phyloP scores from a whole-genome alignment of 176 grass and related monocot genomes.

The Triticum dicoccoides region DNA sequence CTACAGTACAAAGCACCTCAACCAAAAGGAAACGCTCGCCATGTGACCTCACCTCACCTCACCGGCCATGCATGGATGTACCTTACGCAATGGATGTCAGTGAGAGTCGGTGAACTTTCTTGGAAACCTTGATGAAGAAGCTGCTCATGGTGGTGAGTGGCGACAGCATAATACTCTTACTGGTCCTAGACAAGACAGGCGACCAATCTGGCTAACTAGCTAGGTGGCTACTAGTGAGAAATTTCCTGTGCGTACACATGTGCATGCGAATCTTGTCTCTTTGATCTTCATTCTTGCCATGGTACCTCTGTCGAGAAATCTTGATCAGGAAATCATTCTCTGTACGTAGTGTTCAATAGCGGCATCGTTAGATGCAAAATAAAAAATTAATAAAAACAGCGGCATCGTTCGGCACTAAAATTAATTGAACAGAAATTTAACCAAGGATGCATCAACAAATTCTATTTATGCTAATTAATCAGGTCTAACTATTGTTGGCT shows the following conservation, averaged over 20 bases:
- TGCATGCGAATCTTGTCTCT: neutral
- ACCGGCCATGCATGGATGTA: too few relatives aligned
- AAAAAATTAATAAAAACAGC: too few relatives aligned
- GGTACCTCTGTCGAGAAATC: neutral
- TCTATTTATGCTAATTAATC: neutral
- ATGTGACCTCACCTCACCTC: too few relatives aligned
- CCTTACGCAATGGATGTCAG: too few relatives aligned
- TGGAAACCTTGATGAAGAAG: neutral
- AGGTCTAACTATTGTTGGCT: neutral
- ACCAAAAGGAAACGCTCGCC: neutral
- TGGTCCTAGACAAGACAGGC: neutral
- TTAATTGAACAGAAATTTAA: neutral
- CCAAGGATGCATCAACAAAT: neutral
- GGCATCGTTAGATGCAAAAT: too few relatives aligned
- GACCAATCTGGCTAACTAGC: neutral
- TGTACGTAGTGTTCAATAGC: too few relatives aligned
- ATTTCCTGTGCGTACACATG: neutral
- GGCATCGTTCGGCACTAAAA: neutral
- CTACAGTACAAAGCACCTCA: neutral
- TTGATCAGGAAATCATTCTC: neutral
- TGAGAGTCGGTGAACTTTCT: neutral
- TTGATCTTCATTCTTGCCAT: too few relatives aligned
- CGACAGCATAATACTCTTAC: neutral
- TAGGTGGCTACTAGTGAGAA: neutral
- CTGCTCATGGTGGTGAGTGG: neutral